Base-by-base conservation (phyloP, 345 rosid species). In the Syzygium oleosum region DNA sequence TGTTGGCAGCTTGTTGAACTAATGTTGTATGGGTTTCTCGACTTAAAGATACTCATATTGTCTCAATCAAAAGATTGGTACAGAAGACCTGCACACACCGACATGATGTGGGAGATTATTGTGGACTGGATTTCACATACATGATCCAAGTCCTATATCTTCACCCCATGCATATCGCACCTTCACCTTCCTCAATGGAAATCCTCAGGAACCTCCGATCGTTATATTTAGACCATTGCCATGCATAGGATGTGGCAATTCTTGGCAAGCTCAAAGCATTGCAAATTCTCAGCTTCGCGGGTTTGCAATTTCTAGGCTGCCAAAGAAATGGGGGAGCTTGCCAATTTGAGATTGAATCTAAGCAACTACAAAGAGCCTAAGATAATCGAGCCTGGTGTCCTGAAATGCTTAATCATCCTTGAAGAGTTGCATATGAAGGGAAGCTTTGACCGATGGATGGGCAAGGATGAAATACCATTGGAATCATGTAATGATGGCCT, bases 1-100 rank as follows among this genome's bases (percentile, higher is more conserved):
- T 56, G n/a, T 23, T 2, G 6, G 23, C 27, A 56, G 27, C 6
- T 56, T 53, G 0, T 5, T 56, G 13, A 56, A 56, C 61, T 56
- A 23, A 23, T 56, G 61, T n/a, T 2, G 4, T 9, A 12, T 56
- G 2, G 27, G 5, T 56, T 22, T 56, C 23, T 2, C 10, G 1
- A 56, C 27, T 9, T 9, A 5, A 23, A 23, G 61, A 23, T 23
- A 4, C 13, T 56, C n/a, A 56, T 23, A 12, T 3, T 56, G 13
- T 56, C 2, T 56, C 61, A 56, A 56, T 12, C 25, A 9, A 11
- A 56, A 22, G 61, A 4, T 13, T 22, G 2, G n/a, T 10, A 22
- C 0, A 0, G 61, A 12, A 56, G 27, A 7, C 13, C 3, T 22
- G 2, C 12, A 4, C n/a, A 56, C 11, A 38, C 41, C 4, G n/a